Evolutionary conservation across 257 asterid genomes (phyloP), one percentile per base, ranked within the genome.

Genomic region (Catharanthus roseus): DNA sequence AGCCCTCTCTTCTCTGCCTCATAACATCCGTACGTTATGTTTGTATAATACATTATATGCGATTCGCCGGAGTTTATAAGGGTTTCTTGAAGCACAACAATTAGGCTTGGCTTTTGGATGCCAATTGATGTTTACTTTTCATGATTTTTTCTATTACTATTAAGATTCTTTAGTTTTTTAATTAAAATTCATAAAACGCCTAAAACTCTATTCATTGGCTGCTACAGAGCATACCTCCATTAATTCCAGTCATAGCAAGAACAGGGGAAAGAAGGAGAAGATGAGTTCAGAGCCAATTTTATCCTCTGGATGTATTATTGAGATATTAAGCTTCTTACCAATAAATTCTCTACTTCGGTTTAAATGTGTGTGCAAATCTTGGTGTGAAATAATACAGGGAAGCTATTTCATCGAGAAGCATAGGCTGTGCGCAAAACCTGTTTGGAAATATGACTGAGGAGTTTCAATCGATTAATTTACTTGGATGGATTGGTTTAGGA

Each of bases 401-500:
- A 24, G 5, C 36, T 23, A 29, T 33, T 67, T 67, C 72, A 49
- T 67, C 12, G 29, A 13, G 61, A 67, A 47, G 72, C 72, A 49
- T 19, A 13, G n/a, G 57, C 3, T 3, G 10, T 61, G 60, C 0
- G 26, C 21, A 0, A 38, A 38, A 38, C 13, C 16, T 36, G 7
- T 1, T 31, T 11, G 15, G 26, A 2, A 12, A 63, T 33, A 16
- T 34, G 68, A 62, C 19, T 6, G 7, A 0, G 28, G 18, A 38
- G 49, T 16, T 28, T 67, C 29, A 12, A 5, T 26, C 18, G 1
- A 11, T 16, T 15, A 18, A 0, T 1, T 5, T 5, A 21, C 24
- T 13, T 44, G 5, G 8, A 45, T 29, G 72, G 72, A 34, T 44
- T 67, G 0, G 24, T 28, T 0, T 4, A 47, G 28, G 72, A 67